Percentiles rank a stretch among this genome's conserved stretches.
Evolutionary conservation across 1,284 basidiomycete genomes (phyloP).

Genomic region (Ganoderma sp.): DNA sequence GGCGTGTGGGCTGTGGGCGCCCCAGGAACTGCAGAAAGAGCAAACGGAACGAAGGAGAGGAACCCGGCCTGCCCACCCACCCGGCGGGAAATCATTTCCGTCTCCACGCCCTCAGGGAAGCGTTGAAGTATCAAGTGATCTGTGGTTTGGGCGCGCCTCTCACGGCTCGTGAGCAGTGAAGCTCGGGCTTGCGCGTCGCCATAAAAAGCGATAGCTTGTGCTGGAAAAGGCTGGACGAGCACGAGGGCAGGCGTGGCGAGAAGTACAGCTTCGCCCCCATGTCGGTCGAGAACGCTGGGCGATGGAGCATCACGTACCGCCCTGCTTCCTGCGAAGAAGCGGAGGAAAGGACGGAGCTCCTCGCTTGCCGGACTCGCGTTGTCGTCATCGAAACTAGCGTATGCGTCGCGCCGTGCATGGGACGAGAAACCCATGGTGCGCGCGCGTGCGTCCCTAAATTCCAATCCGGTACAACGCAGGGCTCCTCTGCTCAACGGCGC

Average conservation of each 20-base stretch:
- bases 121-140: not conserved
- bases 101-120: not conserved
- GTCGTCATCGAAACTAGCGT: not conserved
- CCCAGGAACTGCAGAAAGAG: not conserved
- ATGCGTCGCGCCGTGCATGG: not conserved
- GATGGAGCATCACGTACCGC: not conserved
- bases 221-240: not conserved
- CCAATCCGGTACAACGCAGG: not conserved
- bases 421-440: not conserved
- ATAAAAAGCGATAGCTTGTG: not conserved
- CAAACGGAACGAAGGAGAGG: not conserved
- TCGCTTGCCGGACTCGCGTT: not conserved
- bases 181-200: not conserved
- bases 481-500: not conserved
- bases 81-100: not conserved
- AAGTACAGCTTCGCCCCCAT: not conserved
- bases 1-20: not conserved
- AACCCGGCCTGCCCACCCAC: not conserved
- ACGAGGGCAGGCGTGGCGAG: not conserved
- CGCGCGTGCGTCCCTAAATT: not conserved
- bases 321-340: not conserved
- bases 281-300: not conserved
- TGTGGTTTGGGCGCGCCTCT: constrained; percentile 1
- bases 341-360: not conserved
- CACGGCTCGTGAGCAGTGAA: not conserved